Conservation (phyloP, 176 grass and related monocot species). For the Leersia perrieri region DNA sequence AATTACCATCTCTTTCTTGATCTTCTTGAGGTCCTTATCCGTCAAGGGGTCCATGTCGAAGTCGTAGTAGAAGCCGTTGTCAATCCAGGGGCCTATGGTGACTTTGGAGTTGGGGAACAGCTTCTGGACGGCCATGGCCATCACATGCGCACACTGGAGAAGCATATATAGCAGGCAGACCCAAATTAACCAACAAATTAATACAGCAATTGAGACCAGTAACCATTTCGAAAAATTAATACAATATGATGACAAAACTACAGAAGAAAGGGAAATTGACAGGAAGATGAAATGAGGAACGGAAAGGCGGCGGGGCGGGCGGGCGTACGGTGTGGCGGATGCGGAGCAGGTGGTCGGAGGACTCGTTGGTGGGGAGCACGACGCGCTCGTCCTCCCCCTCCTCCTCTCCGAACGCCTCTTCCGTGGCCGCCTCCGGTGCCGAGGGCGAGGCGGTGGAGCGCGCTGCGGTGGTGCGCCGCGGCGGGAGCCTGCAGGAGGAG, state of each 20-base stretch:
- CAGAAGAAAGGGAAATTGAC: too few species aligned
- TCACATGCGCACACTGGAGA: constrained; percentile 90
- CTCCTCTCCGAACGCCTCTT: background rate
- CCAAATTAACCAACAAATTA: constrained; percentile 8
- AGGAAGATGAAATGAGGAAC: background rate
- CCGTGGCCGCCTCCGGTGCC: background rate
- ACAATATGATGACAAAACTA: background rate
- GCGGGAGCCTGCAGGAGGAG: background rate
- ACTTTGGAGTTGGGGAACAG: constrained; percentile 89
- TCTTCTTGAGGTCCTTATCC: constrained; percentile 93
- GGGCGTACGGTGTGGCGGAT: constrained; percentile 91
- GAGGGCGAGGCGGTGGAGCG: background rate
- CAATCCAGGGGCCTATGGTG: constrained; percentile 97
- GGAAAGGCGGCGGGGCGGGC: background rate
- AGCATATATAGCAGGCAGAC: background rate
- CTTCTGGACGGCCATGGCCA: constrained; percentile 99
- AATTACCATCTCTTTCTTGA: constrained; percentile 98
- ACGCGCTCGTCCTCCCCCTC: constrained; percentile 37
- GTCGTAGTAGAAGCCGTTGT: constrained; percentile 97
- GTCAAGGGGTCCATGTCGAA: constrained; percentile 92
- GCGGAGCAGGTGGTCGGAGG: constrained; percentile 68
- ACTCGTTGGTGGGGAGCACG: constrained; percentile 84
- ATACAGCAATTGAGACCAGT: background rate
- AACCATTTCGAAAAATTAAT: background rate
- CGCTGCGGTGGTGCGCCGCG: too few species aligned